phyloP scores from a whole-genome alignment of 2,329 filamentous ascomycete genomes.

The Scedosporium boydii region DNA sequence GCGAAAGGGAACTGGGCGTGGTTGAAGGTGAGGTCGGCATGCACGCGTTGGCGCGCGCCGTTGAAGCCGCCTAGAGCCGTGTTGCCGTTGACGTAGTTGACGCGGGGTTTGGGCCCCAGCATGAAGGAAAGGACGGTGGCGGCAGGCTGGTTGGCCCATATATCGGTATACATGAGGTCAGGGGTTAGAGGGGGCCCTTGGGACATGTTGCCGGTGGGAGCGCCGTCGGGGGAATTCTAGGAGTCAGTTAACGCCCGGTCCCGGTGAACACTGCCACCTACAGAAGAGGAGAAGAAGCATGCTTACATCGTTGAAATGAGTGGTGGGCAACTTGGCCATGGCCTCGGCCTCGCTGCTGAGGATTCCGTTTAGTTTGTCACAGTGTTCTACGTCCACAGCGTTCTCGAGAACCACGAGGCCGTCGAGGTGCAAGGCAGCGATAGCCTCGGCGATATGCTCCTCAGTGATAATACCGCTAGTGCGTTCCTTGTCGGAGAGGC shows the following conservation, averaged over 20 bases:
- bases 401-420: constrained; percentile 10
- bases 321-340: constrained; percentile 10
- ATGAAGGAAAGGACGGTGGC: constrained; percentile 5
- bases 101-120: constrained; percentile 5
- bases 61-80: constrained; percentile 7
- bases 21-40: constrained; percentile 9
- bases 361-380: constrained; percentile 8
- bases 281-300: background rate
- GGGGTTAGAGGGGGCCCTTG: constrained; percentile 11
- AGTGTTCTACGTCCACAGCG: constrained; percentile 4
- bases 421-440: constrained; percentile 8
- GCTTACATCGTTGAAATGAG: constrained; percentile 10
- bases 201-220: constrained; percentile 12
- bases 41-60: constrained; percentile 7
- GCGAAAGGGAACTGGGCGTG: constrained; percentile 8
- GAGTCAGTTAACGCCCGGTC: background rate
- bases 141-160: constrained; percentile 9
- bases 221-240: constrained; percentile 10
- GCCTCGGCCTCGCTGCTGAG: constrained; percentile 7
- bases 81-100: constrained; percentile 10
- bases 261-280: background rate
- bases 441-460: constrained; percentile 6
- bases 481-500: constrained; percentile 15
- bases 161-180: constrained; percentile 10
- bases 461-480: constrained; percentile 13